phyloP scores from a whole-genome alignment of 2,329 filamentous ascomycete species.

The Colletotrichum sp. region DNA sequence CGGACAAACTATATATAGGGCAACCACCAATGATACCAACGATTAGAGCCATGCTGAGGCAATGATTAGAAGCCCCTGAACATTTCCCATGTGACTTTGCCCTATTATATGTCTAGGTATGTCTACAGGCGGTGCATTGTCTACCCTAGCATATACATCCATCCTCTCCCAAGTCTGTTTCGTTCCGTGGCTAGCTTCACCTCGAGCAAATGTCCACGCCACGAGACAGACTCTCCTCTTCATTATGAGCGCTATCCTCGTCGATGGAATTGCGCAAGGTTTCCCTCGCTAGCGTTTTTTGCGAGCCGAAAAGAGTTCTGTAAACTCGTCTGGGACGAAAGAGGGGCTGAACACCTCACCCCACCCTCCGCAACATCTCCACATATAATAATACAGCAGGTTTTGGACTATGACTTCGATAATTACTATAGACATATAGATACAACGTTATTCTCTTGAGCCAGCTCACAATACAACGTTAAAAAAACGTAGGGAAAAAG shows the following conservation, averaged over 20 bases:
- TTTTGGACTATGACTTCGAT: no score
- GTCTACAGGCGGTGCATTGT: not conserved
- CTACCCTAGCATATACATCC: not conserved
- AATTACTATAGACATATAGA: no score
- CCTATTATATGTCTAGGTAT: not conserved
- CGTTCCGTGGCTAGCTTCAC: not conserved
- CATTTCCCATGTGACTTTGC: not conserved
- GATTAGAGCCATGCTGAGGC: not conserved
- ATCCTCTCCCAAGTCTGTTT: not conserved
- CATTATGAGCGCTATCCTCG: not conserved
- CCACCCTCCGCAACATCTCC: not conserved
- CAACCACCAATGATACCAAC: not conserved
- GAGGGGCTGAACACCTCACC: not conserved
- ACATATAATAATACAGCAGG: no score
- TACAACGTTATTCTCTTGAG: not conserved
- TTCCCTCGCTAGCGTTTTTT: not conserved
- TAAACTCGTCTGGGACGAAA: not conserved
- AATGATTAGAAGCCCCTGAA: not conserved
- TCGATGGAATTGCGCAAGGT: not conserved
- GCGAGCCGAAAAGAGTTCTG: not conserved
- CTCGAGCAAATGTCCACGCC: not conserved
- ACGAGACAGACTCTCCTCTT: not conserved
- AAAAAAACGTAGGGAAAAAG: not conserved
- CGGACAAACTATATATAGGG: not conserved
- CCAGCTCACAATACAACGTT: not conserved